Evolutionary conservation across 1,284 basidiomycete species (phyloP).

Genomic region (Inonotus obliquus): DNA sequence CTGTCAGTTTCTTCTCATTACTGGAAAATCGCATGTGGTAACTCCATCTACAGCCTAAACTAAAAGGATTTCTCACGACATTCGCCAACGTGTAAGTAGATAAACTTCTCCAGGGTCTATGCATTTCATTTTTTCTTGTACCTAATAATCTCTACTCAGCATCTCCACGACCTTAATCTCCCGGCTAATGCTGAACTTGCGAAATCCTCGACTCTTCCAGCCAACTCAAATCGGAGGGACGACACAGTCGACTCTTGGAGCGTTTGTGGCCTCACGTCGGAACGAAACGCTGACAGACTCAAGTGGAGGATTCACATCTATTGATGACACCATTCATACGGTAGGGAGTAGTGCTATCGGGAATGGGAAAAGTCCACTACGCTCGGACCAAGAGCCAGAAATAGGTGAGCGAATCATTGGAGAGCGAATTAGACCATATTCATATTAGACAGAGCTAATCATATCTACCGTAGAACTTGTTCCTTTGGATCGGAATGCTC

Average conservation of each 20-base stretch:
- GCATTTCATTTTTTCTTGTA: not conserved
- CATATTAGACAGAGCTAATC: too few species aligned
- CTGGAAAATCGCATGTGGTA: too few species aligned
- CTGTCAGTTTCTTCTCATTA: not conserved
- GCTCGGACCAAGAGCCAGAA: not conserved
- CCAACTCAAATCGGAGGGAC: not conserved
- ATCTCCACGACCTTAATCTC: conserved; percentile 13
- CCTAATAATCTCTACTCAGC: not conserved
- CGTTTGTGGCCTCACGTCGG: not conserved
- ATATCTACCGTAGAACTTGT: too few species aligned
- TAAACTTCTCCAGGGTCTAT: not conserved
- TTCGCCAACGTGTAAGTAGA: not conserved
- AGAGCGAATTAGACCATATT: too few species aligned
- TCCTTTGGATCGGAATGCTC: too few species aligned
- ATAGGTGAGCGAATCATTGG: too few species aligned
- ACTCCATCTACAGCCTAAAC: not conserved
- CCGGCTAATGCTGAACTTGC: conserved; percentile 16
- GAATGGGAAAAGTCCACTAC: not conserved
- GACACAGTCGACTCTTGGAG: not conserved
- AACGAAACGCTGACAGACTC: not conserved
- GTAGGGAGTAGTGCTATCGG: not conserved
- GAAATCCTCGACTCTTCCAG: conserved; percentile 7
- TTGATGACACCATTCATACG: not conserved
- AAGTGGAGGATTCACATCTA: not conserved
- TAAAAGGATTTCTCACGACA: not conserved